Conservation (phyloP, 805 yeast species). For the Kodamaea laetipori region DNA sequence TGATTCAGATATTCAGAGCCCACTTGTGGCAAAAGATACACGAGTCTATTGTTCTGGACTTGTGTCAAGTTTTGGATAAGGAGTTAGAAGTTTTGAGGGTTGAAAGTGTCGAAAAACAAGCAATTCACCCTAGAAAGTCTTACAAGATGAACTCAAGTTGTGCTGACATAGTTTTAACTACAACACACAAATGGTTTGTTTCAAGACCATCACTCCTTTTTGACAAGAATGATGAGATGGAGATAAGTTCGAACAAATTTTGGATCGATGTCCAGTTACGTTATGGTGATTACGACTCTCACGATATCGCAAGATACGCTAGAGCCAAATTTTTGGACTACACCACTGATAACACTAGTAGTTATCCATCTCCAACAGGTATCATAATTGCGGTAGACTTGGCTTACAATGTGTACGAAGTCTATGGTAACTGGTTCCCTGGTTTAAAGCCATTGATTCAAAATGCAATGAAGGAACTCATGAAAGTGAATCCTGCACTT, state of each 20-base stretch:
- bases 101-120: slow-evolving; percentile 83
- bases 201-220: slow-evolving; percentile 78
- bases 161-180: slow-evolving; percentile 82
- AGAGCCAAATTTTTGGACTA: slow-evolving; percentile 92
- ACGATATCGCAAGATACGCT: slow-evolving; percentile 91
- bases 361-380: slow-evolving; percentile 94
- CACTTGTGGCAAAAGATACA: slow-evolving; percentile 99
- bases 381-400: slow-evolving; percentile 86
- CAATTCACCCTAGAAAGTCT: slow-evolving; percentile 95
- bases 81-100: slow-evolving; percentile 82
- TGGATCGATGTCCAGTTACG: slow-evolving; percentile 96
- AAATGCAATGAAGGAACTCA: slow-evolving; percentile 87
- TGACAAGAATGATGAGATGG: slow-evolving; percentile 66
- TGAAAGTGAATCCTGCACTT: slow-evolving; percentile 93
- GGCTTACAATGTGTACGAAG: slow-evolving; percentile 94
- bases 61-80: slow-evolving; percentile 88
- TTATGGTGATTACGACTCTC: slow-evolving; percentile 97
- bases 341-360: slow-evolving; percentile 80
- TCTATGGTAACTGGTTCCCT: slow-evolving; percentile 97
- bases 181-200: slow-evolving; percentile 80
- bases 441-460: slow-evolving; percentile 89
- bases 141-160: slow-evolving; percentile 95
- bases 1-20: slow-evolving; percentile 94
- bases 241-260: slow-evolving; percentile 63
- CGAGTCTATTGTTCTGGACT: slow-evolving; percentile 89